Base-by-base conservation (phyloP, 2,329 filamentous ascomycete species). In the Verticillium klebahnii region DNA sequence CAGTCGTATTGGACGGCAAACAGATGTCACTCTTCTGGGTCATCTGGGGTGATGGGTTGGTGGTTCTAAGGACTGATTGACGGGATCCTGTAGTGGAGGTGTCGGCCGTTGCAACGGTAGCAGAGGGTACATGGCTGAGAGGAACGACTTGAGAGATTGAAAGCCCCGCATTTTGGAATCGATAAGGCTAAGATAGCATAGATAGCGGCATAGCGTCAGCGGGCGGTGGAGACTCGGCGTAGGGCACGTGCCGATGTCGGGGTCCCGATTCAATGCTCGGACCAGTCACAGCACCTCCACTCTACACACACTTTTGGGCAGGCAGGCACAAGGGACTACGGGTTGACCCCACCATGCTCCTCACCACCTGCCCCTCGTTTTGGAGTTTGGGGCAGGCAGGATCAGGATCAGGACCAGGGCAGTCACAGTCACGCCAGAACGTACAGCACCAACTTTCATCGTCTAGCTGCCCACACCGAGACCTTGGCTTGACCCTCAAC, bases 111-210 rank as follows among this genome's bases (percentile, higher is more conserved):
- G 34, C 34, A 36, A 36, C 34, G 34, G 34, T 14, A 36, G 34
- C 1, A 9, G 34, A 14, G 9, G 34, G 34, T 36, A 36, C 34
- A 36, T 36, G 34, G n/a, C 34, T 7, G 17, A 45, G 39, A n/a
- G n/a, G 6, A 19, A n/a, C 39, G 39, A 45, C n/a, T 45, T 6
- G 17, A 19, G 39, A 52, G 23, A 52, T 29, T 52, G 45, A 3
- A 12, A 11, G 19, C 45, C 45, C 45, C 19, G 19, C 45, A n/a
- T 23, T 40, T 40, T 8, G n/a, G 8, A 54, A 57, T n/a, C 29
- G 31, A 34, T n/a, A 23, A 29, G 23, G 57, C 57, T 58, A 58
- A 58, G 57, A 58, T 58, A 58, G 57, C 57, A 50, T 58, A 58
- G 57, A 58, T 58, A 58, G 57, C 25, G 25, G 39, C 45, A 19